These are phyloP conservation scores for Cymbopogon citratus DNA, from an alignment of 176 grass and related monocot genomes.

Conservation along the genomic window DNA sequence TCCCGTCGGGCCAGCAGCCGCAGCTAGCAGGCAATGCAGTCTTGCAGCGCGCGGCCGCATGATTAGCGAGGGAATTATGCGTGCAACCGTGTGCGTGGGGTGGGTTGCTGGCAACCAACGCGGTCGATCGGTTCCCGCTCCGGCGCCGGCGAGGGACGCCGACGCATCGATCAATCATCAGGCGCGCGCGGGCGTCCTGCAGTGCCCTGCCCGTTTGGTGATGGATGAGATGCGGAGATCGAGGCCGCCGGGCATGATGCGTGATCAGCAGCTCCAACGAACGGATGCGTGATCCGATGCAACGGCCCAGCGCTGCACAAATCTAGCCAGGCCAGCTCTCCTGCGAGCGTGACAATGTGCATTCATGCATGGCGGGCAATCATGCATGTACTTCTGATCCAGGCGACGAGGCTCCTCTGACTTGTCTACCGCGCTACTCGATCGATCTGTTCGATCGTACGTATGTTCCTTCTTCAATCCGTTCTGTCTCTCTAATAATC, in stretches of 20 bases:
- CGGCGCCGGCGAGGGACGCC: neutral
- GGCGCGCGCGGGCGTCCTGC: neutral
- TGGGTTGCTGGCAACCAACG: slow-evolving; percentile 17
- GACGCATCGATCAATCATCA: no score
- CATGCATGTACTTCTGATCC: no score
- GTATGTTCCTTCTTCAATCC: neutral
- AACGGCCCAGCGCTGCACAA: neutral
- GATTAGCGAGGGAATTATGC: slow-evolving; percentile 14
- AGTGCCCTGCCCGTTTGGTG: neutral
- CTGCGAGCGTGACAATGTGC: neutral
- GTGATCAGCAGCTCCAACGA: neutral
- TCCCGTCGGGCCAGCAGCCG: no score
- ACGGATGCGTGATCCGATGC: neutral
- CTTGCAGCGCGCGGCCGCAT: no score
- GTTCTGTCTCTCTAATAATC: no score
- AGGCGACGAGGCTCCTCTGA: neutral
- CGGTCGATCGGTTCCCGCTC: neutral
- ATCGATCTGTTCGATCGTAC: neutral
- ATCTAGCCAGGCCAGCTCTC: neutral
- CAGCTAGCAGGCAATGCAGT: no score
- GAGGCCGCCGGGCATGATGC: no score
- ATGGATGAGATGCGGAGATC: no score
- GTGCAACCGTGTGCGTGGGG: neutral
- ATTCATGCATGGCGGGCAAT: neutral
- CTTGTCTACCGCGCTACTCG: neutral